Base-by-base conservation (phyloP, 2,329 filamentous ascomycete species). In the Ophioceras dolichostomum region DNA sequence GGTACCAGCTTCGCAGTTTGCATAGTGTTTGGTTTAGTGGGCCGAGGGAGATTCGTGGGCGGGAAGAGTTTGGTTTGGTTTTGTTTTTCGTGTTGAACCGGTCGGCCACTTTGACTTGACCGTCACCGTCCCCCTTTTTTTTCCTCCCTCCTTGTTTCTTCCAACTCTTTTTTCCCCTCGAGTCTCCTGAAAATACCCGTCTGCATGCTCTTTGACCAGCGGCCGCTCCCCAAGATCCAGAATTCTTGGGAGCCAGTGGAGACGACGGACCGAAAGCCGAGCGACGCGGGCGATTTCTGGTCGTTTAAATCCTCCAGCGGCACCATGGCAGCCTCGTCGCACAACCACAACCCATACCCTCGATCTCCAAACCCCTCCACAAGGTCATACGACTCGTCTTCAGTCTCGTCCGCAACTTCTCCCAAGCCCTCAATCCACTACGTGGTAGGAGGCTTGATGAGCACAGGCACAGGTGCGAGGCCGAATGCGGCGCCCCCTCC, bases 331-430 rank as follows among this genome's bases (percentile, higher is more conserved):
- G 64, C 70, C 41, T 58, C 60, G 54, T 62, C 68, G 49, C 72
- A 77, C 59, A 72, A 66, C 53, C 72, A 77, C 59, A 72, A 66
- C 53, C 58, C 65, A 35, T 77, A 72, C 54, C 59, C 70, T 49
- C 73, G 71, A 57, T 78, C 74, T 40, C 74, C 75, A 42, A 76
- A 76, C 55, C 65, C 63, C 42, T 76, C 73, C 45, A 70, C 67
- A 44, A 65, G 67, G 55, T 76, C 73, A 46, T 78, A 75, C 65
- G 72, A 76, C 57, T 77, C 73, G 41, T 76, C 73, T 10, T 75
- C 73, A 34, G 70, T 75, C 48, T 76, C 73, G 19, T 76, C 74
- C 40, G 67, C 72, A 39, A 69, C 73, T 20, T 79, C 75, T 16
- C 74, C 74, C 35, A 67, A 67, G 46, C 64, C 67, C 39, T 60